These are phyloP conservation scores for Lipomyces yamanashiensis DNA, from an alignment of 805 yeast genomes.

Conservation along the genomic window DNA sequence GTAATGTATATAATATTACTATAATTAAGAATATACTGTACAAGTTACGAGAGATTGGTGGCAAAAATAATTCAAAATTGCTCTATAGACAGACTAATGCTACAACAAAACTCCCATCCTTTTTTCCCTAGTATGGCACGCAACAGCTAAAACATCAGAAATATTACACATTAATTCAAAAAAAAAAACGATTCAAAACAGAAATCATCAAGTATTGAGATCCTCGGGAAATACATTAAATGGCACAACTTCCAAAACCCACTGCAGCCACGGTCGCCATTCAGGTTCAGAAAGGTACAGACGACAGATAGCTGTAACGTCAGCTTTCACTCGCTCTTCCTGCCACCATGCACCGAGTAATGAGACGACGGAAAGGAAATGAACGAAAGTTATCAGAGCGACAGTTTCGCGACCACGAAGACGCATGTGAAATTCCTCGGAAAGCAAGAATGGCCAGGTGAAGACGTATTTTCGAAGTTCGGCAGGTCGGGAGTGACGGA, in stretches of 20 bases:
- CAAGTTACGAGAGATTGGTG: no score
- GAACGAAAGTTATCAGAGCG: conserved; percentile 32
- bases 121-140: background rate
- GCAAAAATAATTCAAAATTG: no score
- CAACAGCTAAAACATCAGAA: background rate
- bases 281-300: conserved; percentile 14
- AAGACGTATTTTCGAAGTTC: conserved; percentile 36
- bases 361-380: conserved; percentile 31
- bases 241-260: conserved; percentile 31
- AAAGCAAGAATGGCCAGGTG: conserved; percentile 35
- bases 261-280: conserved; percentile 35
- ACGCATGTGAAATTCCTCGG: conserved; percentile 29
- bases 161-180: background rate
- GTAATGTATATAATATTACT: background rate
- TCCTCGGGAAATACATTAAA: conserved; percentile 14
- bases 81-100: background rate
- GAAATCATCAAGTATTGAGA: background rate
- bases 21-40: background rate
- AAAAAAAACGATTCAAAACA: background rate
- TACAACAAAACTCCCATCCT: background rate
- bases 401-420: conserved; percentile 25
- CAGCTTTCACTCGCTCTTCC: conserved; percentile 34
- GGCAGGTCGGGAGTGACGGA: conserved; percentile 29
- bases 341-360: conserved; percentile 36
- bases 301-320: conserved; percentile 23